Evolutionary conservation across 2,329 filamentous ascomycete genomes (phyloP).

Genomic region (Cladosporium oxysporum): DNA sequence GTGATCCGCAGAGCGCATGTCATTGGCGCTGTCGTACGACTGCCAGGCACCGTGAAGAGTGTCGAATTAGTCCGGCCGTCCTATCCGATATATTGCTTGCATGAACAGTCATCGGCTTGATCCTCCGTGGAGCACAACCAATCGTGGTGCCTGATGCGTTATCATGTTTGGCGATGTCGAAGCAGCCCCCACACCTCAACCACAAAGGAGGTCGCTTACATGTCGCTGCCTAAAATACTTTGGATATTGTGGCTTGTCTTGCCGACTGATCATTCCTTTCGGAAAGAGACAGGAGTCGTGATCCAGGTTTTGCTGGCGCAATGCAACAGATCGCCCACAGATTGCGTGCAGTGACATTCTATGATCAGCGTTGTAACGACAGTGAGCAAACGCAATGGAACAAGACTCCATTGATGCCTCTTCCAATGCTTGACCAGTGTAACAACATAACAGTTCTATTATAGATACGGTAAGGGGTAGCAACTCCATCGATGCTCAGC

Average conservation of each 20-base stretch:
- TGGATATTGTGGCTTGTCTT: not conserved
- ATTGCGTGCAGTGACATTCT: too few relatives aligned
- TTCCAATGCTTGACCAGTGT: too few relatives aligned
- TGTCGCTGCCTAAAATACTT: not conserved
- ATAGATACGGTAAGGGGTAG: too few relatives aligned
- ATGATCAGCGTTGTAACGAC: too few relatives aligned
- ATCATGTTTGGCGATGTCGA: not conserved
- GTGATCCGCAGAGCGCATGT: not conserved
- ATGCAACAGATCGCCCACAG: too few relatives aligned
- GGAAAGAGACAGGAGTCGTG: too few relatives aligned
- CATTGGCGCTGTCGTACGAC: not conserved
- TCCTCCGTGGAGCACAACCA: not conserved
- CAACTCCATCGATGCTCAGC: too few relatives aligned
- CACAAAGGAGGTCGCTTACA: not conserved
- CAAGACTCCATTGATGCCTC: too few relatives aligned
- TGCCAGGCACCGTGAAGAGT: not conserved
- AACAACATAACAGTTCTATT: too few relatives aligned
- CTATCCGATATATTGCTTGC: not conserved
- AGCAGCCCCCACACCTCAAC: not conserved
- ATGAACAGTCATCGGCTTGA: not conserved
- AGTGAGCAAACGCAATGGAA: too few relatives aligned
- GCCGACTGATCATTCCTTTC: too few relatives aligned
- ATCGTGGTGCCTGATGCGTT: not conserved
- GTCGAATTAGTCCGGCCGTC: not conserved
- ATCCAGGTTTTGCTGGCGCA: too few relatives aligned